Base-by-base conservation (phyloP, 805 yeast genomes). In the Candida vaughaniae region DNA sequence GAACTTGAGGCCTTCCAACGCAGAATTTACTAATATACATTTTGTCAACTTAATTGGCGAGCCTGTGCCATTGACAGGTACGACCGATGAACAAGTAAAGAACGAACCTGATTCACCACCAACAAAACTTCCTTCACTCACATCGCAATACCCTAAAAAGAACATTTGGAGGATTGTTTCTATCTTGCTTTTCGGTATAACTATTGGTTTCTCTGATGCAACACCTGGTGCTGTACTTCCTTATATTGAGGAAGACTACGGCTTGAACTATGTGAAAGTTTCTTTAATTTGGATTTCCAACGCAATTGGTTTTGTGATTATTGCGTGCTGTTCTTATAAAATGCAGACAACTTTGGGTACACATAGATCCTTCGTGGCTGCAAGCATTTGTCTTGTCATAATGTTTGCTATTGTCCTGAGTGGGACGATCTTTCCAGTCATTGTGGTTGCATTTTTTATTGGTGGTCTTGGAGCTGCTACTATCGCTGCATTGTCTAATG, bases 191-290 rank as follows among this genome's bases (percentile, higher is more conserved):
- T 75, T 77, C 74, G 51, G 56, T 8, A 53, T 71, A 29, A 43
- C 62, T 2, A 43, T 51, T 8, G 82, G 82, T 1, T 51, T 73
- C 45, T 50, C 69, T 22, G 85, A 78, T 49, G 79, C 78, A 39
- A 76, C 78, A 11, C 73, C 79, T 1, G 85, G 83, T 42, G 79
- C 82, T 0, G 54, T 78, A 12, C 54, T 78, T 35, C 81, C 80
- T 4, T 56, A 60, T 30, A 72, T 78, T 27, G 82, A 78, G 45
- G 50, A 39, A 4, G 65, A 71, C 49, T 78, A 76, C 49, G 34
- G 48, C 22, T 64, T 78, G 36, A 58, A 60, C 14, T 78, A 78
- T 47, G 64, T 78, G 3, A 47, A 74, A n/a, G 80, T 77, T 2
- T 77, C 83, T 2, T 49, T 74, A 37, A 67, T 78, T 34, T 78